Evolutionary conservation across 2,329 filamentous ascomycete species (phyloP).

Genomic region (Phyllachora maydis): DNA sequence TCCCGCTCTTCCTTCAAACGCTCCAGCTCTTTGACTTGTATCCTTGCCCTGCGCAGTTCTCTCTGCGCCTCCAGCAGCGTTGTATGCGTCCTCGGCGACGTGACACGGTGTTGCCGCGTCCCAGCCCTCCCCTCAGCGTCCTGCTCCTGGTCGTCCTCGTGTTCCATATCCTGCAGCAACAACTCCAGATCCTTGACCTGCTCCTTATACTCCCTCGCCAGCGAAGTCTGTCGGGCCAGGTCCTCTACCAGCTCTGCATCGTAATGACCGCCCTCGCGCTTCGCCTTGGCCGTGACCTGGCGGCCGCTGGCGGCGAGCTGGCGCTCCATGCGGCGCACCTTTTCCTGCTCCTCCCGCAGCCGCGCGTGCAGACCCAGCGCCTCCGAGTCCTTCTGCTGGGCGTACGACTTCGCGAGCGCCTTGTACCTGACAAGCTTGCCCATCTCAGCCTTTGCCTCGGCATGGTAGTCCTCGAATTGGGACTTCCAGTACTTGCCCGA

Average conservation of each 20-base stretch:
- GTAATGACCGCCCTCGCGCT: constrained; percentile 18
- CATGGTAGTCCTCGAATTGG: constrained; percentile 53
- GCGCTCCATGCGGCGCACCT: constrained; percentile 41
- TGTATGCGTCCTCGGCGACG: constrained; percentile 27
- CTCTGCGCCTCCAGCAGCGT: constrained; percentile 29
- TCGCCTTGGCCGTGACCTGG: constrained; percentile 22
- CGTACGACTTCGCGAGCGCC: constrained; percentile 58
- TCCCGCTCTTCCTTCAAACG: constrained; percentile 30
- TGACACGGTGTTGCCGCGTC: constrained; percentile 15
- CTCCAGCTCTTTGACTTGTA: constrained; percentile 29
- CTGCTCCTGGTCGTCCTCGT: constrained; percentile 12
- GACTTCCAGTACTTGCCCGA: constrained; percentile 67
- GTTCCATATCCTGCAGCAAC: constrained; percentile 20
- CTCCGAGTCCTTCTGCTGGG: constrained; percentile 56
- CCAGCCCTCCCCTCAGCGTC: too few species aligned
- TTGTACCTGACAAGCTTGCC: constrained; percentile 64
- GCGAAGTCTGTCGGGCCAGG: constrained; percentile 32
- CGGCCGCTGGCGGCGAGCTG: constrained; percentile 37
- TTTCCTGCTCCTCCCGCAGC: constrained; percentile 47
- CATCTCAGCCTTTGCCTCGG: constrained; percentile 52
- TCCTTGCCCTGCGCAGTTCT: constrained; percentile 31
- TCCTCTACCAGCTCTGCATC: constrained; percentile 27
- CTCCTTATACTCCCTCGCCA: constrained; percentile 34
- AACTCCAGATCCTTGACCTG: constrained; percentile 37
- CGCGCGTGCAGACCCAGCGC: constrained; percentile 43